Conservation (phyloP, 805 yeast genomes). For the Zygotorulaspora sp. region DNA sequence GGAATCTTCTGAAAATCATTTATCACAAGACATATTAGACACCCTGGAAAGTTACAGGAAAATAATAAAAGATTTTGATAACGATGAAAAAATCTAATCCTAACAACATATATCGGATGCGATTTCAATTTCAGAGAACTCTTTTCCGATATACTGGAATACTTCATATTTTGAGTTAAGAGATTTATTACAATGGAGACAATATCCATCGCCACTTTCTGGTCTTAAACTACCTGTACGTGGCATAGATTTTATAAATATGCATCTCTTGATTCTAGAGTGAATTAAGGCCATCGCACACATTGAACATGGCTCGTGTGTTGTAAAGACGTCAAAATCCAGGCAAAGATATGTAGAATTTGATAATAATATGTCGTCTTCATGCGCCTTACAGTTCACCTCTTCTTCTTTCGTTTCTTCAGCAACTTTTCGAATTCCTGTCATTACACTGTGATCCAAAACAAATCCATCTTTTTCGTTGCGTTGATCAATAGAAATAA, state of each 20-base stretch:
- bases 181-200: slow-evolving; percentile 67
- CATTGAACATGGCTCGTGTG: slow-evolving; percentile 97
- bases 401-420: slow-evolving; percentile 56
- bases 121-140: slow-evolving; percentile 22
- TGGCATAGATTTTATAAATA: slow-evolving; percentile 50
- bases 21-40: background rate
- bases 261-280: slow-evolving; percentile 69
- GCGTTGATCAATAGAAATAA: slow-evolving; percentile 41
- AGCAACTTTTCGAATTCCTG: slow-evolving; percentile 64
- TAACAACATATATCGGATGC: slow-evolving; percentile 29
- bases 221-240: slow-evolving; percentile 54
- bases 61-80: slow-evolving; percentile 2
- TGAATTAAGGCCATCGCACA: slow-evolving; percentile 95
- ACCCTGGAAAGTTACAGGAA: slow-evolving; percentile 4
- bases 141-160: slow-evolving; percentile 61
- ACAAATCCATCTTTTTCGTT: slow-evolving; percentile 39
- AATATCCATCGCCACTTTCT: slow-evolving; percentile 59
- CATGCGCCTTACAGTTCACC: slow-evolving; percentile 16
- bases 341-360: slow-evolving; percentile 60
- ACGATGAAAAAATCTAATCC: background rate
- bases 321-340: slow-evolving; percentile 71
- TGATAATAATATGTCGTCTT: slow-evolving; percentile 7
- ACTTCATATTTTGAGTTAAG: slow-evolving; percentile 86
- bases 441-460: slow-evolving; percentile 70
- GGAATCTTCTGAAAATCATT: slow-evolving; percentile 1